Base-by-base conservation (phyloP, 2,329 filamentous ascomycete genomes). In the Fusarium poae region DNA sequence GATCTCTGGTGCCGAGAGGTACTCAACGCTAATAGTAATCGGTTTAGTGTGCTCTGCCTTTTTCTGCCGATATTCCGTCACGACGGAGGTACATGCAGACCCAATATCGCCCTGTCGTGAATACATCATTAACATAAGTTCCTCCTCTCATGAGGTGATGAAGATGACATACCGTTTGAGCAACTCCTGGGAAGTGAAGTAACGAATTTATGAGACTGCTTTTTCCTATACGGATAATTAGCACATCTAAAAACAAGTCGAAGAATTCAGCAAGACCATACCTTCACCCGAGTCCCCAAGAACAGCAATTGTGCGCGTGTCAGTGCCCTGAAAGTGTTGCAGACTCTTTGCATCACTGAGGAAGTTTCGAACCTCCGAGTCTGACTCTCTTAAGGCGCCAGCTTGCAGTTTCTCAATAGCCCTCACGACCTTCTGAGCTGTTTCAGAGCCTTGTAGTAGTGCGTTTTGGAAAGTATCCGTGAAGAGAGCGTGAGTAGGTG, bases 181-280 rank as follows among this genome's bases (percentile, higher is more conserved):
- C 71, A 35, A 79, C 55, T 2, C 72, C 72, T 12, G 76, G 74
- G 10, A 73, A 71, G 46, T 79, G 74, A 5, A 79, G 75, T 1
- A 79, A 67, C n/a, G 77, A 77, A 53, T 79, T 79, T 16, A 79
- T 78, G 6, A 79, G 63, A 57, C 72, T 77, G 50, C 77, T 79
- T 34, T 74, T 74, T 0, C 72, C 72, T 74, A 32, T 3, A 25
- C 5, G 25, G 25, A 25, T 5, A 25, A 25, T 25, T 25, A 25
- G 7, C 7, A 25, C 25, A 25, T 25, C 5, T 7, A 25, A 25
- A 25, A 25, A 7, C 25, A 25, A 25, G 25, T 5, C 25, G 5
- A 5, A 25, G 25, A 25, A 25, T 7, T 25, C 25, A 25, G 25
- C 5, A 25, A 25, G 25, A 25, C 25, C 25, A 25, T 25, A 25